A percentile compares a stretch with the other conserved stretches of the same genome.
phyloP scores from a whole-genome alignment of 176 grass and related monocot genomes.

The Chrysopogon serrulatus region DNA sequence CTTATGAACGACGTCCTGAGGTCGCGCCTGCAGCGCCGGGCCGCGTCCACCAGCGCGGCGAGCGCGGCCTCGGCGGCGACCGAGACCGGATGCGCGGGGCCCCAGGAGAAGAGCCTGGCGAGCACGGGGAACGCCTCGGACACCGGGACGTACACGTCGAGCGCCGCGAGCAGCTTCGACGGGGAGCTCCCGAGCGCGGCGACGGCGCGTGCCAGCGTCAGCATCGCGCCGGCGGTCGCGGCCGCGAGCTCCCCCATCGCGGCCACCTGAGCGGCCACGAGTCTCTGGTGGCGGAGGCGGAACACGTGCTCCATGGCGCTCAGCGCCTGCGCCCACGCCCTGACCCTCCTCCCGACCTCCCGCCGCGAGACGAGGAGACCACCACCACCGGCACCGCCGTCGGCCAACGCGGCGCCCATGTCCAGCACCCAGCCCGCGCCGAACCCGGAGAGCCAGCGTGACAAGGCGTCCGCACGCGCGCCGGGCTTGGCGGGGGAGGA shows the following conservation, averaged over 20 bases:
- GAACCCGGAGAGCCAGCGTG: constrained; percentile 26
- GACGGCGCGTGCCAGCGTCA: constrained; percentile 3
- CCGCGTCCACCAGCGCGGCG: constrained; percentile 18
- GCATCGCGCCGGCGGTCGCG: constrained; percentile 24
- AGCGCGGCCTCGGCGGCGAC: background rate
- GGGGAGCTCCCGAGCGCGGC: constrained; percentile 19
- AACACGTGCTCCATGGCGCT: constrained; percentile 30
- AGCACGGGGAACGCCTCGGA: constrained; percentile 35
- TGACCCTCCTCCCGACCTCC: constrained; percentile 25
- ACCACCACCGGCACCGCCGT: background rate
- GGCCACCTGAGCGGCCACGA: background rate
- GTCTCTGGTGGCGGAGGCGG: constrained; percentile 15
- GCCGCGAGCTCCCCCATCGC: constrained; percentile 20
- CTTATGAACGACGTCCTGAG: constrained; percentile 4
- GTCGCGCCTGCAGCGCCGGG: constrained; percentile 12
- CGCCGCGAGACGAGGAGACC: constrained; percentile 10
- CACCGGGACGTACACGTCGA: constrained; percentile 30
- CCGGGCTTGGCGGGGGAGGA: background rate
- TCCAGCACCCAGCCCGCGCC: constrained; percentile 28
- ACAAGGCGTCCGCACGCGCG: background rate
- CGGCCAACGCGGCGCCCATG: background rate
- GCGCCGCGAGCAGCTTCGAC: constrained; percentile 37
- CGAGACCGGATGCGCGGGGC: background rate
- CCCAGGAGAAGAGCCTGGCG: constrained; percentile 33
- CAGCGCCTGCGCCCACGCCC: constrained; percentile 19